Evolutionary conservation across 2,329 filamentous ascomycete genomes (phyloP), one percentile per base, ranked within the genome.

Genomic region (Arthroderma sp.): DNA sequence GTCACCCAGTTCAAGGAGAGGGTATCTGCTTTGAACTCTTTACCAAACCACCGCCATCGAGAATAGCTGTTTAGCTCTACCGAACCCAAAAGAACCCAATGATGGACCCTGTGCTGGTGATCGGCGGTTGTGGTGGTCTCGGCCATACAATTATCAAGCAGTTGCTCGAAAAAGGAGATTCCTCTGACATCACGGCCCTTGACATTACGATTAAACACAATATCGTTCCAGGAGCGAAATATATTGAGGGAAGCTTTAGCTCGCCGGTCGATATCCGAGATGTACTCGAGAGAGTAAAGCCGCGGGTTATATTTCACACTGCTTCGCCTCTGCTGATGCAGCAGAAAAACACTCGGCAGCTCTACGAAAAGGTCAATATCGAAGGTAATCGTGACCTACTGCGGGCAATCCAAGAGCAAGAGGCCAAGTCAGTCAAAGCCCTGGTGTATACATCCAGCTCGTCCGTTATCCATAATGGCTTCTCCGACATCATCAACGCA

Each of bases 391-490:
- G 77, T 60, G 81, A 84, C 64, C 79, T 94, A 54, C 55, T 67
- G 9, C 61, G 66, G 31, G 73, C 94, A 54, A 79, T 82, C 33
- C 86, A 85, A 5, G 84, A 84, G 64, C 78, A 79, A 66, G 44
- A 58, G 15, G 61, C 62, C 62, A 86, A 82, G 69, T 85, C 79
- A 0, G 41, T 47, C 13, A 11, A 21, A 13, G 41, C 41, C 25
- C 79, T 95, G 59, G 86, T 94, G 47, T 93, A 88, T 72, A 95
- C 89, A 17, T 88, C 85, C 70, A 88, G 84, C 57, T 85, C 87
- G 39, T 90, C 87, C 63, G 83, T 91, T 60, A 75, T 93, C 62
- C 83, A 84, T 66, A 87, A 94, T 72, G 77, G 41, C 9, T 47
- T 25, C 15, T 25, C 41, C 8, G 41, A 47, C 21, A 47, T 47